phyloP scores from a whole-genome alignment of 176 grass and related monocot species.

The Paspalum vaginatum region DNA sequence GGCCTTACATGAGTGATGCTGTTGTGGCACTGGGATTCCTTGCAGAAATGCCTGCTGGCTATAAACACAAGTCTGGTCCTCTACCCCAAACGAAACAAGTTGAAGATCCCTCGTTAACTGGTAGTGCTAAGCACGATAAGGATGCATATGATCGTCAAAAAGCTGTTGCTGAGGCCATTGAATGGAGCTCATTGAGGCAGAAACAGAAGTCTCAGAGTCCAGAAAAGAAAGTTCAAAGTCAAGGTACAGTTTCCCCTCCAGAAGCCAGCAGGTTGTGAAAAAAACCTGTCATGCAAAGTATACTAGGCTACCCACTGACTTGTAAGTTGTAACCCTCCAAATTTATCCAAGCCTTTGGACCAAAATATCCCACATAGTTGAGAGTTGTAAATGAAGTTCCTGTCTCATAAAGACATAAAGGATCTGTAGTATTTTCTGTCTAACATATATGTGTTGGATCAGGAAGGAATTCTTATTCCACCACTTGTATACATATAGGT shows the following conservation, averaged over 20 bases:
- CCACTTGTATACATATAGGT: background rate
- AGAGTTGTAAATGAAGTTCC: constrained; percentile 39
- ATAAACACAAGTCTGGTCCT: constrained; percentile 29
- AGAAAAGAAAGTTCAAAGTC: constrained; percentile 38
- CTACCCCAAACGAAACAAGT: constrained; percentile 18
- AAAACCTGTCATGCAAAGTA: background rate
- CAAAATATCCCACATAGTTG: constrained; percentile 27
- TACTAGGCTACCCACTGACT: constrained; percentile 32
- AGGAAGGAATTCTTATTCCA: background rate
- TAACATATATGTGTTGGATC: background rate
- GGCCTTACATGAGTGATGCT: constrained; percentile 81
- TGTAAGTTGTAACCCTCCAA: constrained; percentile 33
- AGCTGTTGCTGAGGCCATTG: constrained; percentile 59
- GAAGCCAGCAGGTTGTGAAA: constrained; percentile 39
- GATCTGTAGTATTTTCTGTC: constrained; percentile 1
- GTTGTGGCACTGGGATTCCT: constrained; percentile 70
- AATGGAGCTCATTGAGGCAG: constrained; percentile 63
- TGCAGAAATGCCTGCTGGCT: constrained; percentile 31
- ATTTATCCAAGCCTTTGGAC: constrained; percentile 10
- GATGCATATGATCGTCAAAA: constrained; percentile 42
- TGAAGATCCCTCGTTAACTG: constrained; percentile 24
- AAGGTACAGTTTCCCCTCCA: constrained; percentile 25
- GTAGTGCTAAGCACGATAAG: constrained; percentile 32
- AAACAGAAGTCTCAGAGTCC: constrained; percentile 45
- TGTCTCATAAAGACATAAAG: constrained; percentile 25